Base-by-base conservation (phyloP, 768 basidiomycete species). In the Boletus speciosus region DNA sequence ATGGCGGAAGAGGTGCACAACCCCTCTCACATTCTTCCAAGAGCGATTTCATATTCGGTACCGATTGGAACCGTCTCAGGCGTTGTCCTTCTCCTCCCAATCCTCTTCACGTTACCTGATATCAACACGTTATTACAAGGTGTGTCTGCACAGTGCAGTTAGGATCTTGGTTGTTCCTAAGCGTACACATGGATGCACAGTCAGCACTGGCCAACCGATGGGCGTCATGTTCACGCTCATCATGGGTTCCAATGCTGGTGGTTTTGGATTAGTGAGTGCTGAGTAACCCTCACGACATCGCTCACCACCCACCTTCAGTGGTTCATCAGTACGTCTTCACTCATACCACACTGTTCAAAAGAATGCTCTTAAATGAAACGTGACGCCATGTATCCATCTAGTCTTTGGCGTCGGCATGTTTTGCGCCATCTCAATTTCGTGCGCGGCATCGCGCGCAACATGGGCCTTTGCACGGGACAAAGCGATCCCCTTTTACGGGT, bases 381-480 rank as follows among this genome's bases (percentile, higher is more conserved):
- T 31, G 25, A 47, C 3, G 0, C 6, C 0, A 3, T 15, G 9
- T 29, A 47, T 53, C 46, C 51, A 29, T 53, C 47, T 51, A 74
- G 83, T 85, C 58, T 81, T 83, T 49, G 79, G 78, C 9, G 70
- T 79, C 45, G 77, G 76, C 10, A 69, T 83, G 56, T 85, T 86
- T 69, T 86, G 85, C 50, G 78, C 81, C 37, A 81, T 86, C 52
- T 85, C 85, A n/a, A 82, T 83, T 56, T 79, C 80, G 39, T 84
- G 82, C 49, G 84, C 84, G 8, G 81, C 85, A 36, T 86, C 84
- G 14, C 80, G 85, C 15, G 80, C 82, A 29, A 86, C 85, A 3
- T 87, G 85, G 86, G 81, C 81, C 43, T 87, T 88, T 65, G 81
- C 84, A 0, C 77, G 86, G 2, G 86, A 87, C 69, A 77, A 77